A percentile compares a stretch with the other conserved stretches of the same genome.
phyloP scores from a whole-genome alignment of 495 filamentous ascomycete genomes.

The Neurospora cerealis region DNA sequence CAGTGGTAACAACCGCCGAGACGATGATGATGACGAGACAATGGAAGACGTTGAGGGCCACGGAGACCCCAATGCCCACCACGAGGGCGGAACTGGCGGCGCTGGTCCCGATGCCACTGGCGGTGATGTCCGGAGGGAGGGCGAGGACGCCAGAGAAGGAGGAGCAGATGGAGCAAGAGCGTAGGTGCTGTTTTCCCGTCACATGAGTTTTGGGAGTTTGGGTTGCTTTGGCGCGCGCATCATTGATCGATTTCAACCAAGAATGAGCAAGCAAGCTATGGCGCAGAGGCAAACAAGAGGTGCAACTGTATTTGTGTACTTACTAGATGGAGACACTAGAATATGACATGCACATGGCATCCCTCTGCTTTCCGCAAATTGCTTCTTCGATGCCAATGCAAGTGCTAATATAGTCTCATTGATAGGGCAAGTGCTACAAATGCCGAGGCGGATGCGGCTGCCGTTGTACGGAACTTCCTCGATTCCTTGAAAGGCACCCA shows the following conservation, averaged over 20 bases:
- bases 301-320: constrained; percentile 16
- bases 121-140: constrained; percentile 83
- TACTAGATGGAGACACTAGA: constrained; percentile 12
- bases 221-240: background rate
- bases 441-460: constrained; percentile 44
- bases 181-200: constrained; percentile 66
- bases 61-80: constrained; percentile 47
- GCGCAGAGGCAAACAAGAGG: constrained; percentile 4
- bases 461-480: constrained; percentile 77
- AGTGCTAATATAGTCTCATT: constrained; percentile 22
- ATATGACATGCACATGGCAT: constrained; percentile 8
- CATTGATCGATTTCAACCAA: background rate
- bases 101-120: constrained; percentile 80
- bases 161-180: constrained; percentile 95
- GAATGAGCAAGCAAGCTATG: constrained; percentile 3
- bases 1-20: constrained; percentile 50
- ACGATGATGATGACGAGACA: constrained; percentile 60
- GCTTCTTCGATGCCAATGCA: background rate
- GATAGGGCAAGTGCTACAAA: constrained; percentile 24
- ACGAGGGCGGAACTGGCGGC: constrained; percentile 57
- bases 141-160: constrained; percentile 75
- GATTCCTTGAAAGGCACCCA: constrained; percentile 62
- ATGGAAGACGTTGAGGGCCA: constrained; percentile 78
- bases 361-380: background rate
- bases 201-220: constrained; percentile 17